phyloP scores from a whole-genome alignment of 176 grass and related monocot genomes.

The Avena insularis region DNA sequence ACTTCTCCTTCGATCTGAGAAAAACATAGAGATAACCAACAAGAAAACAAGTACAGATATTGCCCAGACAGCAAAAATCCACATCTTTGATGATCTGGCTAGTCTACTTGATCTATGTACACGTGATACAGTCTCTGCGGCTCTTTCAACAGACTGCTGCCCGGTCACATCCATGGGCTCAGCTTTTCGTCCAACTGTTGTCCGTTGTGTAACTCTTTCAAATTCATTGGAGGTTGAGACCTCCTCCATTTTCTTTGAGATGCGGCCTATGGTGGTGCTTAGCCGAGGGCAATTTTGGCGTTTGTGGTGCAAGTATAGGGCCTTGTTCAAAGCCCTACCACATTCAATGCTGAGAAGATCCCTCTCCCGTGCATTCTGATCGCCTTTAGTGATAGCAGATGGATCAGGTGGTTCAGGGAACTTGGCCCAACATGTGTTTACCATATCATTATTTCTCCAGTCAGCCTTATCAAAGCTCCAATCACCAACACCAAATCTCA shows the following conservation, averaged over 20 bases:
- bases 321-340: slow-evolving; percentile 74
- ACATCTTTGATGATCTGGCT: slow-evolving; percentile 53
- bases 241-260: slow-evolving; percentile 29
- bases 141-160: slow-evolving; percentile 22
- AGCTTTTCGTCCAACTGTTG: slow-evolving; percentile 33
- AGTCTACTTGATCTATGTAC: slow-evolving; percentile 49
- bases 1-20: slow-evolving; percentile 61
- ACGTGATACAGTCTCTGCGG: slow-evolving; percentile 20
- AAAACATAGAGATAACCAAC: slow-evolving; percentile 63
- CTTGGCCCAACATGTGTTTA: slow-evolving; percentile 88
- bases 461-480: slow-evolving; percentile 99
- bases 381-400: slow-evolving; percentile 49
- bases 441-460: slow-evolving; percentile 79
- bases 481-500: slow-evolving; percentile 86
- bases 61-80: slow-evolving; percentile 77
- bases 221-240: slow-evolving; percentile 22
- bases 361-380: slow-evolving; percentile 63
- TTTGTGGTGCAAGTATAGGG: slow-evolving; percentile 82
- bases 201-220: slow-evolving; percentile 1
- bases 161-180: slow-evolving; percentile 35
- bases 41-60: slow-evolving; percentile 69
- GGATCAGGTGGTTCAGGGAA: slow-evolving; percentile 93
- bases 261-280: slow-evolving; percentile 34
- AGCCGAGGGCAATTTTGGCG: slow-evolving; percentile 60
- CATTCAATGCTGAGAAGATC: slow-evolving; percentile 97